Evolutionary conservation across 2,329 filamentous ascomycete genomes (phyloP), one percentile per base, ranked within the genome.

Genomic region (Sporothrix protearum): DNA sequence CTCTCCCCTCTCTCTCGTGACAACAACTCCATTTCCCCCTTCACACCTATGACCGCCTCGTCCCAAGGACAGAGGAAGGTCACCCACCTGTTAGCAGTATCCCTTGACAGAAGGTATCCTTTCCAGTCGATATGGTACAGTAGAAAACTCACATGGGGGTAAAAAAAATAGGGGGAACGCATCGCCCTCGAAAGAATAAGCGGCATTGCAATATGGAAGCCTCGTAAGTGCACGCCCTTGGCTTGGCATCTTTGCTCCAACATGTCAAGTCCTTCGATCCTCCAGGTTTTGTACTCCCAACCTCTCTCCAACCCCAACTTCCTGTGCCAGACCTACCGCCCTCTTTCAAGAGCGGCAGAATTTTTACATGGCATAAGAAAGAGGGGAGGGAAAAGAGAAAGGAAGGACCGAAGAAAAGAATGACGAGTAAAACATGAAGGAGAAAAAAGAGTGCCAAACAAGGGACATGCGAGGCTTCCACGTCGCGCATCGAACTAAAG

Each of bases 151-250:
- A 61, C 45, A 74, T 72, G 71, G 70, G 33, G 39, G 39, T 47
- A 36, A 30, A 57, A 72, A 72, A 73, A 74, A 75, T 67, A 33
- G 45, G 70, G 68, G 68, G 68, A 57, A 72, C 68, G 69, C 74
- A 73, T 74, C 73, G 73, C 71, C 74, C 74, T 73, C 74, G 74
- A 75, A 74, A 75, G 74, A 75, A 75, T 75, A 75, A 75, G 74
- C 74, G 74, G 74, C 74, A 75, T 75, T 75, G 74, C 74, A 75
- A 75, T 75, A 74, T 75, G 47, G 71, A 68, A 68, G 36, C 71
- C 69, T 63, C 59, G 33, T 63, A 28, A 36, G 36, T 64, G 59
- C 59, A 64, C 22, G 3, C 16, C 59, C 59, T 19, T 28, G 12
- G 22, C n/a, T 47, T 19, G 22, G 9, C 49, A 28, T 25, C 59